A percentile compares a stretch with the other conserved stretches of the same genome.
Evolutionary conservation across 2,329 filamentous ascomycete genomes (phyloP).

Genomic region (Myriangium duriaei): DNA sequence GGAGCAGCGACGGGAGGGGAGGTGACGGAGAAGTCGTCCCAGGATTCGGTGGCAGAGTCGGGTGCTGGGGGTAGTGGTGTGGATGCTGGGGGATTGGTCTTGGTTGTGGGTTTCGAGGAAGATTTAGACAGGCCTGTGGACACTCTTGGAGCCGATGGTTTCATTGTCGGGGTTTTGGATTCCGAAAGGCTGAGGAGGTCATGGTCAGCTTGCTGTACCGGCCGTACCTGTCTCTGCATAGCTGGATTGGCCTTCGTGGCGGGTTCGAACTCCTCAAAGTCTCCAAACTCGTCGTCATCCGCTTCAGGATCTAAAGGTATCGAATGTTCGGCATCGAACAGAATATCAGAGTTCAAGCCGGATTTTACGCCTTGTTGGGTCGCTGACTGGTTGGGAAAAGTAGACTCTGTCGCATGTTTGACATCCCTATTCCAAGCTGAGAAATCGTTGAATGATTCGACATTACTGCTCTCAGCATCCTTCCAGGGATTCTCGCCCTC

Average conservation of each 20-base stretch:
- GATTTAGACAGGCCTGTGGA: slow-evolving; percentile 18
- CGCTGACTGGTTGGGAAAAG: too few relatives aligned
- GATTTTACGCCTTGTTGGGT: too few relatives aligned
- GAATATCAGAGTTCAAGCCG: slow-evolving; percentile 9
- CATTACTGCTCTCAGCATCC: not conserved
- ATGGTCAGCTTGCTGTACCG: not conserved
- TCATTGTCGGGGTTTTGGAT: slow-evolving; percentile 2
- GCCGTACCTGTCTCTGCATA: too few relatives aligned
- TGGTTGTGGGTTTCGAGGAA: slow-evolving; percentile 18
- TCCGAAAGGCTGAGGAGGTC: slow-evolving; percentile 20
- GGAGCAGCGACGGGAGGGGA: not conserved
- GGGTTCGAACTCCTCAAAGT: slow-evolving; percentile 23
- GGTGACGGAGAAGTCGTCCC: slow-evolving; percentile 31
- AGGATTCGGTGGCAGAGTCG: slow-evolving; percentile 16
- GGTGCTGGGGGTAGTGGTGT: not conserved
- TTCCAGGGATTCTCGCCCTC: slow-evolving; percentile 14
- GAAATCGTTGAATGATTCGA: not conserved
- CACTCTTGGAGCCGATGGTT: slow-evolving; percentile 9
- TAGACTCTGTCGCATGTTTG: too few relatives aligned
- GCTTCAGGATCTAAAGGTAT: slow-evolving; percentile 17
- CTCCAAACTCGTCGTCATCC: slow-evolving; percentile 20
- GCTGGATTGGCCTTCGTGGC: not conserved
- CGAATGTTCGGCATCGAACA: slow-evolving; percentile 16
- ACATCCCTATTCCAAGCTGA: not conserved
- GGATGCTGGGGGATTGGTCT: slow-evolving; percentile 6